Evolutionary conservation across 306 rosid species (phyloP).

Genomic region (Chamaecrista fasciculata): DNA sequence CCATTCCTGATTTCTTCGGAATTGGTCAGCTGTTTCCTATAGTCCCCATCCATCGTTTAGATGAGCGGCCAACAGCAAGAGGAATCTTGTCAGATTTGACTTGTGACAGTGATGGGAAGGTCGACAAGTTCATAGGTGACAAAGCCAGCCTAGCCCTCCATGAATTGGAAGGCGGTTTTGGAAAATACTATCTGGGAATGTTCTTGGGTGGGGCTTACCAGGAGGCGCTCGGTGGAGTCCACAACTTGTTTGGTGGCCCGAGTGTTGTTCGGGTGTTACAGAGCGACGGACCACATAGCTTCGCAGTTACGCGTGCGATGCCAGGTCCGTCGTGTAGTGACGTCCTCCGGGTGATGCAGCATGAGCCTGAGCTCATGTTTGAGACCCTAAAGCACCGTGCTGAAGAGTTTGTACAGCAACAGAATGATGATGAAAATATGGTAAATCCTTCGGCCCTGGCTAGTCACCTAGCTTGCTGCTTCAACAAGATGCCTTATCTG

Average conservation of each 20-base stretch:
- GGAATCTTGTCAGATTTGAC: slow-evolving; percentile 84
- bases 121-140: slow-evolving; percentile 78
- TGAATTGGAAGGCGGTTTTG: slow-evolving; percentile 61
- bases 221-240: slow-evolving; percentile 99
- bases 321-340: slow-evolving; percentile 84
- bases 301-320: slow-evolving; percentile 79
- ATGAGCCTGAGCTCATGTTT: slow-evolving; percentile 96
- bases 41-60: slow-evolving; percentile 83
- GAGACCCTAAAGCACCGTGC: slow-evolving; percentile 91
- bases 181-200: slow-evolving; percentile 84
- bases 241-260: slow-evolving; percentile 95
- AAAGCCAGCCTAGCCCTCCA: slow-evolving; percentile 81
- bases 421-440: slow-evolving; percentile 16
- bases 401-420: slow-evolving; percentile 43
- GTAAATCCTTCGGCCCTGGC: slow-evolving; percentile 46
- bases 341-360: slow-evolving; percentile 96
- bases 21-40: slow-evolving; percentile 80
- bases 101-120: slow-evolving; percentile 97
- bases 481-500: slow-evolving; percentile 83
- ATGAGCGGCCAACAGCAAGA: slow-evolving; percentile 59
- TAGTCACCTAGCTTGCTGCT: slow-evolving; percentile 50
- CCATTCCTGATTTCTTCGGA: slow-evolving; percentile 85
- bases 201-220: slow-evolving; percentile 98
- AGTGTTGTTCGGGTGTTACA: slow-evolving; percentile 85
- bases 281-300: slow-evolving; percentile 91